Base-by-base conservation (phyloP, 1,284 basidiomycete genomes). In the Amylostereum chailletii region DNA sequence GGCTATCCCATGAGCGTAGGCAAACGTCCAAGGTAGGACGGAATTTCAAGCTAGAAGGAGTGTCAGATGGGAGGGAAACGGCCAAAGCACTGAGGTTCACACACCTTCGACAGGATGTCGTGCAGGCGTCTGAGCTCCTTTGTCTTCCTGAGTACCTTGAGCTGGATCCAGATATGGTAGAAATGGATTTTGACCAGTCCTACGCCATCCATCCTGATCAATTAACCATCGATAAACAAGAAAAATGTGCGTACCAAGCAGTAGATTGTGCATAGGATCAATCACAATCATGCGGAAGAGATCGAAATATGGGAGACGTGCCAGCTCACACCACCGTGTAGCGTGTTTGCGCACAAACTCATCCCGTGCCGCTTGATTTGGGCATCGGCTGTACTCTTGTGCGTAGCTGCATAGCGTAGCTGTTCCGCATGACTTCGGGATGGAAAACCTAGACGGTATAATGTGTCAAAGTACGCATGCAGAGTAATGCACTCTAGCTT, bases 181-280 rank as follows among this genome's bases (percentile, higher is more conserved):
- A 65, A 65, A 34, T 66, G 65, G 0, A 57, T 62, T 42, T 67
- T 67, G 2, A 63, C 62, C 2, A 67, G 50, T 0, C 65, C 65
- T 66, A 40, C 3, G 3, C 5, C 11, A 29, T 27, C 39, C 32
- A 33, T 7, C 34, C 7, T 31, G 30, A 43, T 31, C 27, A 38
- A 7, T 26, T 38, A 32, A 32, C 27, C 27, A 33, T 29, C n/a
- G n/a, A 34, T n/a, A 30, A 29, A 30, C 4, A 42, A 27, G 10
- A 2, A 3, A n/a, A 9, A 27, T 9, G 11, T 8, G 47, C 56
- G 27, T 38, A 60, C 62, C 61, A 7, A 62, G 57, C 19, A 61
- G 55, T 4, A 65, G 45, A 38, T 62, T 61, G 44, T 64, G 63
- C 63, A 65, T 65, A 0, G 61, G 62, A 50, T 64, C 61, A 5